Conservation (phyloP, 2,329 filamentous ascomycete genomes). For the Botrytis fragariae region DNA sequence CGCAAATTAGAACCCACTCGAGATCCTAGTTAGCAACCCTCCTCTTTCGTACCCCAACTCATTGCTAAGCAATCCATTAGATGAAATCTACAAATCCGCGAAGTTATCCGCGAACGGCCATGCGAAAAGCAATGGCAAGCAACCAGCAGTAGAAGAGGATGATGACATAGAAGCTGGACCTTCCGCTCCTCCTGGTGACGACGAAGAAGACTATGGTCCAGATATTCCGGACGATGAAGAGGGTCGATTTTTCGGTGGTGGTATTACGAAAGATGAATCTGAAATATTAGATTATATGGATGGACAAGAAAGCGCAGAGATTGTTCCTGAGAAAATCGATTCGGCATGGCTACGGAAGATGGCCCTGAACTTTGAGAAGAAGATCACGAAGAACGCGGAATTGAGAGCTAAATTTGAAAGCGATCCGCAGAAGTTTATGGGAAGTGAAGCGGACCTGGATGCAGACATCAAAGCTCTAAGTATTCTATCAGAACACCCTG, state of each 20-base stretch:
- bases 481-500: slow-evolving; percentile 81
- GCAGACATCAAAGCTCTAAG: slow-evolving; percentile 82
- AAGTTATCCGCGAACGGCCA: slow-evolving; percentile 48
- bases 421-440: slow-evolving; percentile 80
- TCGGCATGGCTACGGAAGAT: slow-evolving; percentile 77
- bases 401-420: slow-evolving; percentile 80
- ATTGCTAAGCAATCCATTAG: slow-evolving; percentile 40
- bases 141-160: slow-evolving; percentile 38
- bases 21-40: slow-evolving; percentile 55
- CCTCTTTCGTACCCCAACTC: not conserved
- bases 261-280: slow-evolving; percentile 76
- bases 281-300: slow-evolving; percentile 89
- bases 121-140: slow-evolving; percentile 40
- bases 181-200: slow-evolving; percentile 53
- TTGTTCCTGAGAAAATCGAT: slow-evolving; percentile 73
- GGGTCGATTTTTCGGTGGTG: slow-evolving; percentile 92
- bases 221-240: slow-evolving; percentile 73
- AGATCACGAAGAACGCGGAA: slow-evolving; percentile 87
- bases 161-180: slow-evolving; percentile 48
- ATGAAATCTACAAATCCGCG: slow-evolving; percentile 62
- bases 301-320: slow-evolving; percentile 50
- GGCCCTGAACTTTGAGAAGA: slow-evolving; percentile 82
- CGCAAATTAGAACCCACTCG: slow-evolving; percentile 60
- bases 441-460: slow-evolving; percentile 84
- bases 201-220: slow-evolving; percentile 55